Conservation (phyloP, 1,139 yeast genomes). For the Lodderomyces elongisporus region DNA sequence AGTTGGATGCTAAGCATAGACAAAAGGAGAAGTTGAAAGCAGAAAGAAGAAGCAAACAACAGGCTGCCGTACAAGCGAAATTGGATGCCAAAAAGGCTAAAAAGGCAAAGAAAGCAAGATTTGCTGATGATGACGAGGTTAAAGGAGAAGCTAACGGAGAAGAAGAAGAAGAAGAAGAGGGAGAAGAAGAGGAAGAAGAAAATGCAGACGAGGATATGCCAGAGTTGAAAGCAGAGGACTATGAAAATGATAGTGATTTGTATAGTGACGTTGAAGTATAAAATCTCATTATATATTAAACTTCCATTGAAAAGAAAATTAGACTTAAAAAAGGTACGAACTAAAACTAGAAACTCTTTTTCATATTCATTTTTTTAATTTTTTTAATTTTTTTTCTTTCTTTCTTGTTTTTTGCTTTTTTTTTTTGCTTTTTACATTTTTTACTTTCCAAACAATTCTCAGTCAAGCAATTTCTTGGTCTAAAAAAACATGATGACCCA, state of each 20-base stretch:
- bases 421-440: too few species aligned
- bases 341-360: too few species aligned
- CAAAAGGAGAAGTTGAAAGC: constrained; percentile 58
- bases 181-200: constrained; percentile 6
- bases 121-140: constrained; percentile 33
- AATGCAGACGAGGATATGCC: constrained; percentile 18
- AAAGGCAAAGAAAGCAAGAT: constrained; percentile 61
- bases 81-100: constrained; percentile 68
- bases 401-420: too few species aligned
- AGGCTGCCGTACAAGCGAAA: constrained; percentile 73
- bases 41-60: constrained; percentile 72
- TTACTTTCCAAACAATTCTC: too few species aligned
- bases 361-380: too few species aligned
- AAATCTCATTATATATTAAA: not conserved
- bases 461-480: too few species aligned
- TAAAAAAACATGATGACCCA: too few species aligned
- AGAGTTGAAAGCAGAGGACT: constrained; percentile 39
- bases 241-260: constrained; percentile 46
- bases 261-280: constrained; percentile 37
- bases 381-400: too few species aligned
- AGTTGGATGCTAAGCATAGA: constrained; percentile 65
- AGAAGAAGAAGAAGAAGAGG: constrained; percentile 15
- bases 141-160: constrained; percentile 16
- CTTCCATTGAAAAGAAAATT: too few species aligned
- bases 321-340: too few species aligned